Percentiles rank a stretch among this genome's conserved stretches.
Conservation (phyloP, 116 monocot species). For the Posidonia oceanica region DNA sequence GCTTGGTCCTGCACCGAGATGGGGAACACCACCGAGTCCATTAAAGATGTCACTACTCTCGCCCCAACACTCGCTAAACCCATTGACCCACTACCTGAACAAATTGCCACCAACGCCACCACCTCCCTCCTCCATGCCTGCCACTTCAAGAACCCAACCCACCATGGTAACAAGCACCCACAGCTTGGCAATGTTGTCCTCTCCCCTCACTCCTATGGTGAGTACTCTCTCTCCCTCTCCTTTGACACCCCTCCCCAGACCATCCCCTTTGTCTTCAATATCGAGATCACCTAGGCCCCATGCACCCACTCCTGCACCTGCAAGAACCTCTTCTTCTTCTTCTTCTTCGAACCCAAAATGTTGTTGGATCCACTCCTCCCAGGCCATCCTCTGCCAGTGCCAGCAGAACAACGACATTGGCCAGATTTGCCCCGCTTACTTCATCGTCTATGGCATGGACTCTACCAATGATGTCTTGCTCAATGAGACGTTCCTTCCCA, state of each 20-base stretch:
- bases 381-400: constrained; percentile 34
- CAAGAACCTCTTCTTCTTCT: constrained; percentile 25
- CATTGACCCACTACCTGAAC: neutral
- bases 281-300: constrained; percentile 63
- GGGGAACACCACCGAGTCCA: constrained; percentile 52
- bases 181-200: neutral
- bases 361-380: constrained; percentile 13
- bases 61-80: neutral
- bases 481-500: constrained; percentile 33
- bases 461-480: constrained; percentile 71
- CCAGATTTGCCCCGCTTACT: constrained; percentile 52
- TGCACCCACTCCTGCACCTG: constrained; percentile 64
- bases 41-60: neutral
- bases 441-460: constrained; percentile 14
- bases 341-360: constrained; percentile 16
- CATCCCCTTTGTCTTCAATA: constrained; percentile 52
- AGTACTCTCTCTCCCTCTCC: constrained; percentile 17
- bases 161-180: neutral
- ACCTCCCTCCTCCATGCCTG: constrained; percentile 21
- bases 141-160: constrained; percentile 12
- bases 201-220: constrained; percentile 25
- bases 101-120: constrained; percentile 9
- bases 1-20: too few relatives aligned
- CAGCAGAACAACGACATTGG: neutral
- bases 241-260: constrained; percentile 26